Base-by-base conservation (phyloP, 306 rosid species). In the Vigna mungo region DNA sequence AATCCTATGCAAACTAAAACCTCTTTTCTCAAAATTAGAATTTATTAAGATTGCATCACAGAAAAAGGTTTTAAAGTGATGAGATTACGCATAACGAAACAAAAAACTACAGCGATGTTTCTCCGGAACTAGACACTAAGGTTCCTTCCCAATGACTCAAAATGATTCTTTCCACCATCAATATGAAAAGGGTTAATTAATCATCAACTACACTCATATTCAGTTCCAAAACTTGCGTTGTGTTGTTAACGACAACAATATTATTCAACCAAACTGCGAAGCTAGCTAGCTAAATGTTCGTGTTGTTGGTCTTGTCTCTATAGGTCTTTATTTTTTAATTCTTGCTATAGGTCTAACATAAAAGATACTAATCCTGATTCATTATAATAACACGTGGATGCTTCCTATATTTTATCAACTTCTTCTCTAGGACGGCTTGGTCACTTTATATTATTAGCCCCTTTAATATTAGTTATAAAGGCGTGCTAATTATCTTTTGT, bases 51-150 rank as follows among this genome's bases (percentile, higher is more conserved):
- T 68, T 68, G 49, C 67, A 74, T 61, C 58, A 78, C 43, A 81
- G 51, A 10, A 49, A 58, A 18, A 62, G 54, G 11, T 55, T 11
- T 30, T 34, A 48, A 75, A 72, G 52, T 34, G 41, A 36, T 36
- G 8, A 36, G 41, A 36, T 36, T 36, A 36, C 41, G 7, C 41
- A 18, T 83, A 7, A 39, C 52, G 74, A 68, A 72, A 78, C 86
- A 14, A 25, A 44, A 25, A 44, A 74, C 74, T 54, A 85, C 55
- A 76, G 8, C 53, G 30, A 3, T 88, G 93, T 91, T 88, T 68
- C 90, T 85, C 77, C 34, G 71, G 96, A 91, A 91, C 90, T 86
- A 83, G 93, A 87, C 96, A 87, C 18, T 0, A 75, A 77, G 49
- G 74, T 73, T 54, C 85, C 53, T 89, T 87, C 83, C 85, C 88